A percentile compares a stretch with the other conserved stretches of the same genome.
Conservation (phyloP, 2,329 filamentous ascomycete genomes). For the Verticillium albo-atrum region DNA sequence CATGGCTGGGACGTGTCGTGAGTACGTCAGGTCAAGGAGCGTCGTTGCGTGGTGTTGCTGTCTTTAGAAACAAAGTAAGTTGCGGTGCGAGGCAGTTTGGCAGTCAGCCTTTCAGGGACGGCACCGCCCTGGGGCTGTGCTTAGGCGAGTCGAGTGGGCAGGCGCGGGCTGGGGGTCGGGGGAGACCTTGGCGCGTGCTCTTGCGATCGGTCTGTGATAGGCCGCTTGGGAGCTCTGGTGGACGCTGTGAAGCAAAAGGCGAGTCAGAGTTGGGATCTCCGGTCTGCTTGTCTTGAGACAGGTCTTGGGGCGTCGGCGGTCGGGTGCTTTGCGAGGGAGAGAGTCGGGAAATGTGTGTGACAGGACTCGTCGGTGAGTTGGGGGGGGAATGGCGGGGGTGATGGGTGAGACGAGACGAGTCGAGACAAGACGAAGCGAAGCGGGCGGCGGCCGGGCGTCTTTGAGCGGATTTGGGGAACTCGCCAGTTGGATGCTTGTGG, state of each 20-base stretch:
- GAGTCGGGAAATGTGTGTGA: background rate
- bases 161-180: constrained; percentile 10
- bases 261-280: constrained; percentile 1
- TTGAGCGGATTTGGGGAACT: constrained; percentile 2
- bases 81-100: constrained; percentile 36
- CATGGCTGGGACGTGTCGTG: constrained; percentile 26
- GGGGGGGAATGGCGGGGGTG: background rate
- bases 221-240: background rate
- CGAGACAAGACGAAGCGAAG: background rate
- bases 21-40: background rate
- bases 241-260: background rate
- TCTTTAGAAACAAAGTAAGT: constrained; percentile 22
- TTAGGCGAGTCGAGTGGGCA: constrained; percentile 21
- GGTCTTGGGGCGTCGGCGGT: background rate
- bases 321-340: background rate
- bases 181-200: constrained; percentile 1
- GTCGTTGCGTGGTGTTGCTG: constrained; percentile 20
- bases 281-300: background rate
- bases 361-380: background rate
- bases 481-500: background rate
- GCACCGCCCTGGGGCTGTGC: constrained; percentile 37
- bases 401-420: background rate
- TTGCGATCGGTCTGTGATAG: constrained; percentile 3
- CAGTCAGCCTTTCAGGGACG: constrained; percentile 41
- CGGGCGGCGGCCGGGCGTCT: constrained; percentile 1